These are phyloP conservation scores for Malassezia obtusa DNA, from an alignment of 1,284 basidiomycete genomes.

Conservation along the genomic window DNA sequence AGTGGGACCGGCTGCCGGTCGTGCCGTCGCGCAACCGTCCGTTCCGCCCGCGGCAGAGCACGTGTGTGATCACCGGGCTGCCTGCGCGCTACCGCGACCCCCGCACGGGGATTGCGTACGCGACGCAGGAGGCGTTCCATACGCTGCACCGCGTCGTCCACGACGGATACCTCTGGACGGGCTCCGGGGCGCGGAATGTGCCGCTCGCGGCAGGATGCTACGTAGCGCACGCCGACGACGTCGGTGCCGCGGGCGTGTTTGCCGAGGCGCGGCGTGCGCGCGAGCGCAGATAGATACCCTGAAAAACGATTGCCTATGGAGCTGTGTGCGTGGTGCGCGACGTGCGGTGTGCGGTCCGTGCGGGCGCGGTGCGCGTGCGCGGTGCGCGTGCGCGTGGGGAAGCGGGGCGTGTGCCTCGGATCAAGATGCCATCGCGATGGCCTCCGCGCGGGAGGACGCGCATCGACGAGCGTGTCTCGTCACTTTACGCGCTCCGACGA, in stretches of 20 bases:
- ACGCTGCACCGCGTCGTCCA: conserved; percentile 56
- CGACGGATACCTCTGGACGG: conserved; percentile 49
- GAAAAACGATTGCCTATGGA: too few species aligned
- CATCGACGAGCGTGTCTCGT: background rate
- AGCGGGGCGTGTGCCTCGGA: too few species aligned
- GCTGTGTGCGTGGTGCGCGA: too few species aligned
- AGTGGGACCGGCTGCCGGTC: conserved; percentile 49
- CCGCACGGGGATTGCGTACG: conserved; percentile 64
- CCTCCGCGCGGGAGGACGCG: background rate
- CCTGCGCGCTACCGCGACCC: conserved; percentile 62
- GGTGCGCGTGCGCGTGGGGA: too few species aligned
- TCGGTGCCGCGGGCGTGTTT: conserved; percentile 19
- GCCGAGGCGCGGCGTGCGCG: background rate
- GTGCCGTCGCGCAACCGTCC: conserved; percentile 50
- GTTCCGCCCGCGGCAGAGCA: conserved; percentile 44
- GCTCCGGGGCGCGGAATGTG: conserved; percentile 16
- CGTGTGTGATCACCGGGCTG: conserved; percentile 52
- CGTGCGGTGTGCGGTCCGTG: too few species aligned
- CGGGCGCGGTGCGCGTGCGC: too few species aligned
- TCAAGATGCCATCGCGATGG: too few species aligned
- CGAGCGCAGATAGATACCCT: background rate
- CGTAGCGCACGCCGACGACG: conserved; percentile 17
- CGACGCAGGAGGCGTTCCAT: conserved; percentile 59
- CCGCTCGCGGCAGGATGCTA: conserved; percentile 25
- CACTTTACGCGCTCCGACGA: background rate